phyloP scores from a whole-genome alignment of 1,284 basidiomycete species.

The Ustilago crameri region DNA sequence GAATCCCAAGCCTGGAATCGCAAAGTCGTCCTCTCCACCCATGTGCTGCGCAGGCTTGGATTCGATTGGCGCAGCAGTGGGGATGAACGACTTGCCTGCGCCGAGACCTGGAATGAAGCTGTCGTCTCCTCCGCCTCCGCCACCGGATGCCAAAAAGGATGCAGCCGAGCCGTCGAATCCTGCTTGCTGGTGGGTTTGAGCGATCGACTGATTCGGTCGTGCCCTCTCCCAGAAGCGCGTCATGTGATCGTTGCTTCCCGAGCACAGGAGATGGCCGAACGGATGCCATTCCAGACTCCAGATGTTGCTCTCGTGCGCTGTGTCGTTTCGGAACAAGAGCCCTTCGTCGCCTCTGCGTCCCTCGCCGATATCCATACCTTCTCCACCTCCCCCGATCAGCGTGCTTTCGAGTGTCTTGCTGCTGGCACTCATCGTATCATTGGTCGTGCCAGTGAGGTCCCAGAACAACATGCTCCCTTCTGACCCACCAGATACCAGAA shows the following conservation, averaged over 20 bases:
- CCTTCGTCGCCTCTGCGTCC: conserved; percentile 10
- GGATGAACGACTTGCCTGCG: conserved; percentile 17
- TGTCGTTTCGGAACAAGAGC: conserved; percentile 83
- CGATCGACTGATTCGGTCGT: conserved; percentile 73
- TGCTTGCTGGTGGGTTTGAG: not conserved
- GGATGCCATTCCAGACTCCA: conserved; percentile 97
- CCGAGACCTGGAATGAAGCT: conserved; percentile 43
- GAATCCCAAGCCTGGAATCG: conserved; percentile 30
- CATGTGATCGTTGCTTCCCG: conserved; percentile 94
- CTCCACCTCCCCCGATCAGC: conserved; percentile 33
- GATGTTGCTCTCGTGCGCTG: conserved; percentile 96
- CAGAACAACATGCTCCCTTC: conserved; percentile 93
- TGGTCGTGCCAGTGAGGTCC: conserved; percentile 73
- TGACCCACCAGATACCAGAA: conserved; percentile 91
- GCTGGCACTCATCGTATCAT: conserved; percentile 11
- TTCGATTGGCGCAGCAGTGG: not conserved
- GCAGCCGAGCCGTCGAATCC: not conserved
- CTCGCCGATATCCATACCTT: conserved; percentile 36
- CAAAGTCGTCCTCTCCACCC: conserved; percentile 17
- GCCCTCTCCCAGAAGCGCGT: conserved; percentile 96
- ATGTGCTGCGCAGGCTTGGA: too few species aligned
- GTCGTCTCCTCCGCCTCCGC: conserved; percentile 10
- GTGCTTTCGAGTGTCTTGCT: not conserved
- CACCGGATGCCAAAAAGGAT: not conserved
- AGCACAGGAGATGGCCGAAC: conserved; percentile 90